Base-by-base conservation (phyloP, 768 basidiomycete species). In the Boletales sp. region DNA sequence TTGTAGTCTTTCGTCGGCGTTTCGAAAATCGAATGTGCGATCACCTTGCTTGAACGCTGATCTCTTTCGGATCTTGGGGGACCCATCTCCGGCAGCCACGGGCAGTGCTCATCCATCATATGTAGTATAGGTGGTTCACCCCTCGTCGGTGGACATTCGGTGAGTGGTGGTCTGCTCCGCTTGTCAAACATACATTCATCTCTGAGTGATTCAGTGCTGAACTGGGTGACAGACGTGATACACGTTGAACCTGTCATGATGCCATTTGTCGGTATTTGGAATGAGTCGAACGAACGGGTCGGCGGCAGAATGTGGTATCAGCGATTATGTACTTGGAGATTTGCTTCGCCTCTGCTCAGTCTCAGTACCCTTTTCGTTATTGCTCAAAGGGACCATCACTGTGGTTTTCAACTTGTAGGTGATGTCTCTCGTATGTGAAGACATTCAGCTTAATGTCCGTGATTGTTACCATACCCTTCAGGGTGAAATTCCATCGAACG, bases 1-100 rank as follows among this genome's bases (percentile, higher is more conserved):
- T 94, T 15, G 88, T 92, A 65, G 87, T 94, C 31, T 91, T 94
- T 71, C 77, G 86, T 49, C 75, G 93, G 36, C 82, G 90, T 37
- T 75, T 95, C 21, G 92, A 92, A 41, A 91, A 91, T 93, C 37
- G 89, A 92, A 58, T 92, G 84, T 60, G 92, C 95, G 64, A 93
- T 78, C 71, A 84, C 90, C 63, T 85, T 83, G 21, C 87, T 25
- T 25, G 90, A 33, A 38, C 64, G 83, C 81, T 3, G 84, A 83
- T 8, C 67, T 94, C 18, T 93, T 70, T 74, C 84, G 36, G 90
- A 95, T 71, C 90, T 91, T 15, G 70, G 85, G 63, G 89, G 81
- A 76, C 1, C 34, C n/a, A 33, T 52, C 50, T 51, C 56, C 54
- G 44, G 46, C 31, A 51, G 33, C 25, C 30, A 2, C 39, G n/a